A percentile compares a stretch with the other conserved stretches of the same genome.
phyloP scores from a whole-genome alignment of 139 green algal species.

The Chlamydomonas applanata region DNA sequence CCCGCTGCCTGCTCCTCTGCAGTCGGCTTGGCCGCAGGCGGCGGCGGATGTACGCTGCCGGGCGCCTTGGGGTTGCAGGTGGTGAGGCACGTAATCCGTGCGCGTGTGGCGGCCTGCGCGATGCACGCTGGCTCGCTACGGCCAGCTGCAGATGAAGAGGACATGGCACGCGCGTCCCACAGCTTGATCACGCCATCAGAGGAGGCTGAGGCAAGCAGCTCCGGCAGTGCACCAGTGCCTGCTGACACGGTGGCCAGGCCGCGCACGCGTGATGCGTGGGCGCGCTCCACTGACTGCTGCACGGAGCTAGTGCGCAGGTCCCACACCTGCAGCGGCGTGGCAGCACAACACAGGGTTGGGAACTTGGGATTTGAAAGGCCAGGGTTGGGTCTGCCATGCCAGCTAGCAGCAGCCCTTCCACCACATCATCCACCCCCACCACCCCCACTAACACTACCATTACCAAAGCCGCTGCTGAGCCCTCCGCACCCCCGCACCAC shows the following conservation, averaged over 20 bases:
- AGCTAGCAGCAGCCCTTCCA: conserved; percentile 29
- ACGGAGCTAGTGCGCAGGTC: conserved; percentile 38
- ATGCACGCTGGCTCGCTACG: background rate
- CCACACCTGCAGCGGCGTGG: conserved; percentile 46
- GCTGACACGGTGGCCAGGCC: conserved; percentile 32
- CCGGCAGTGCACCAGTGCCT: conserved; percentile 14
- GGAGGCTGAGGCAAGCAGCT: conserved; percentile 48
- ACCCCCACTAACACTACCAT: no score
- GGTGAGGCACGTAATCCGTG: conserved; percentile 44
- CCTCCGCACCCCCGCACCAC: no score
- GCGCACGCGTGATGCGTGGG: conserved; percentile 44
- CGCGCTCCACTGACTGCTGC: conserved; percentile 27
- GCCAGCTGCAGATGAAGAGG: background rate
- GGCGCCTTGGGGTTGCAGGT: conserved; percentile 11
- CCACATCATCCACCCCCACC: conserved; percentile 24
- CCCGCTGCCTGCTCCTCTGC: background rate
- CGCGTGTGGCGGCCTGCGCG: conserved; percentile 14
- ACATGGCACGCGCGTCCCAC: conserved; percentile 51
- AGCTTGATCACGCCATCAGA: conserved; percentile 70
- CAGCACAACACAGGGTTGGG: background rate
- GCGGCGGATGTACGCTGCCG: background rate
- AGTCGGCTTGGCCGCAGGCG: background rate
- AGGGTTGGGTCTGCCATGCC: conserved; percentile 41
- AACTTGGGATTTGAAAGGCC: background rate
- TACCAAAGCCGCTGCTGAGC: no score